Conservation (phyloP, 78 protist species). For the Pigoraptor vietnamica region DNA sequence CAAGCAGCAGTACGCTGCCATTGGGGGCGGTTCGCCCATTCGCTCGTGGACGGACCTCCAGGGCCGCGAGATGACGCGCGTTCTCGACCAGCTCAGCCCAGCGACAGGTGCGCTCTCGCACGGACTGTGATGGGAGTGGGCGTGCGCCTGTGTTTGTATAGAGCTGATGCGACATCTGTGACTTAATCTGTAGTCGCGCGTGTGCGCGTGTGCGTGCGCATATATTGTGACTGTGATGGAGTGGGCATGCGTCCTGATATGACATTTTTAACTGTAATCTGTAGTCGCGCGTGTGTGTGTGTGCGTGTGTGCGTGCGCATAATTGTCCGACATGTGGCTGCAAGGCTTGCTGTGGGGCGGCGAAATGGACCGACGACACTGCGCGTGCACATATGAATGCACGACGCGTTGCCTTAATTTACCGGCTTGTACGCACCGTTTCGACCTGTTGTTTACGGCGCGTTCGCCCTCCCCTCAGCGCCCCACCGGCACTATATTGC, state of each 20-base stretch:
- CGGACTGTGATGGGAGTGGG: background rate
- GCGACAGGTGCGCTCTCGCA: conserved; percentile 35
- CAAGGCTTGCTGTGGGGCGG: too few species aligned
- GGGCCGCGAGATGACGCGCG: conserved; percentile 35
- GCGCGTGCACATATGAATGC: background rate
- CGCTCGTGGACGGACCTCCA: conserved; percentile 65
- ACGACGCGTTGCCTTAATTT: too few species aligned
- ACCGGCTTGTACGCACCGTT: background rate
- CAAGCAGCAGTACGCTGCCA: conserved; percentile 48
- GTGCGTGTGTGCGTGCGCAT: background rate
- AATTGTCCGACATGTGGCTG: background rate
- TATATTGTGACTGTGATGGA: too few species aligned
- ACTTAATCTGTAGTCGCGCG: too few species aligned
- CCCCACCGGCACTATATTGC: conserved; percentile 72
- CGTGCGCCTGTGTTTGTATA: background rate
- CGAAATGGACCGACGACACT: too few species aligned
- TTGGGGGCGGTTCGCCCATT: conserved; percentile 86
- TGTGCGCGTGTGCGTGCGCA: too few species aligned
- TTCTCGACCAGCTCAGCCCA: conserved; percentile 54
- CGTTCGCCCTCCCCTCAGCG: conserved; percentile 21
- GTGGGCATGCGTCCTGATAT: too few species aligned
- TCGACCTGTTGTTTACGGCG: too few species aligned
- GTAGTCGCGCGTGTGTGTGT: background rate
- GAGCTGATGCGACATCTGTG: background rate
- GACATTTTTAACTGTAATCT: too few species aligned